A percentile compares a stretch with the other conserved stretches of the same genome.
Conservation (phyloP, 176 grass and related monocot species). For the Zizania latifolia region DNA sequence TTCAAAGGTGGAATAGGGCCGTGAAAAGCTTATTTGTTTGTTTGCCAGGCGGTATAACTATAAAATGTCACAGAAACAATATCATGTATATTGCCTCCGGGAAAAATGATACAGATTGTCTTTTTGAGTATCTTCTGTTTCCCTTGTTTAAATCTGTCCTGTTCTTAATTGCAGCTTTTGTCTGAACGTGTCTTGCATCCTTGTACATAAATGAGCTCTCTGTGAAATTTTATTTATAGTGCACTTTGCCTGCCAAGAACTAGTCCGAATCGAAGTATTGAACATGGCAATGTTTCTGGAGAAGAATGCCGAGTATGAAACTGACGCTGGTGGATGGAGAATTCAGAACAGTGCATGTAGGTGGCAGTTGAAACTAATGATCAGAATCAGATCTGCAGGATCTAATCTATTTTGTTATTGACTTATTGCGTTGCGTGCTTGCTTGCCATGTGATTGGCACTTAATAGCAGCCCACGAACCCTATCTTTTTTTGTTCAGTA, state of each 20-base stretch:
- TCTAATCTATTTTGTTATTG: constrained; percentile 24
- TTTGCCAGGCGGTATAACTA: constrained; percentile 36
- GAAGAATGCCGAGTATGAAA: constrained; percentile 23
- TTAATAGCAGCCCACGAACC: not conserved
- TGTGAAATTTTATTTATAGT: not conserved
- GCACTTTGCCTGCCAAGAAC: not conserved
- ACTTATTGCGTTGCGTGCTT: not conserved
- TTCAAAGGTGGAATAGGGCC: constrained; percentile 44
- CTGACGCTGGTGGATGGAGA: not conserved
- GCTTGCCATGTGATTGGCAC: constrained; percentile 15
- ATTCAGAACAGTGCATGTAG: constrained; percentile 17
- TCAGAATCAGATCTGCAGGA: not conserved
- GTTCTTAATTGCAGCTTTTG: constrained; percentile 3
- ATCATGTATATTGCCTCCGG: constrained; percentile 29
- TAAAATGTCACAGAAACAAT: constrained; percentile 36
- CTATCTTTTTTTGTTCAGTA: not conserved
- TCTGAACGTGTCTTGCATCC: constrained; percentile 6
- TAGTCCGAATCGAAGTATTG: not conserved
- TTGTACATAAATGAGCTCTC: not conserved
- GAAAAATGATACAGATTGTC: constrained; percentile 34
- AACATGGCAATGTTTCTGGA: constrained; percentile 20
- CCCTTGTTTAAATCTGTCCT: not conserved
- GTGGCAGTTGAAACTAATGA: constrained; percentile 27
- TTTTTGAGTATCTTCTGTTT: constrained; percentile 34
- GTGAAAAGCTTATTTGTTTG: constrained; percentile 37